Evolutionary conservation across 805 yeast species (phyloP).

Genomic region (Cyberlindnera mrakii): DNA sequence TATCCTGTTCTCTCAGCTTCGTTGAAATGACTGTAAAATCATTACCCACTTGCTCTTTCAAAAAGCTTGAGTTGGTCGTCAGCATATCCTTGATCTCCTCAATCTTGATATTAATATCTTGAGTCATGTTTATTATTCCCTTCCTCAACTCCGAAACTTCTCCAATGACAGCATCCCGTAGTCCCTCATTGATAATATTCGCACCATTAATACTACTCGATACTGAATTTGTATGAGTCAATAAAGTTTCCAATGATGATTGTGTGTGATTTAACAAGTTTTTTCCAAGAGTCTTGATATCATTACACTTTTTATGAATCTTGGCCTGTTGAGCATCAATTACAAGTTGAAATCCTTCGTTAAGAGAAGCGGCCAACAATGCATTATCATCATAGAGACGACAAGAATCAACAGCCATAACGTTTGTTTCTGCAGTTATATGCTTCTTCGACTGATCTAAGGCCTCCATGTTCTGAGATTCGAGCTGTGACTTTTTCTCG

Average conservation of each 20-base stretch:
- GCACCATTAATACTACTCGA: conserved; percentile 10
- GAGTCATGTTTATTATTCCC: conserved; percentile 1
- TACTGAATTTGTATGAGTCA: background rate
- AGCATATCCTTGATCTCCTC: background rate
- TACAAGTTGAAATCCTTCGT: conserved; percentile 10
- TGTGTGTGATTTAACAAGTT: conserved; percentile 5
- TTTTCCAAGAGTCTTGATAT: conserved; percentile 1
- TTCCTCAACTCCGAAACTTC: background rate
- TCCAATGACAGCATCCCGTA: conserved; percentile 12
- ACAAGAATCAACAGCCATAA: conserved; percentile 1
- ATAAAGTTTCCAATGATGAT: conserved; percentile 4
- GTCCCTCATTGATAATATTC: conserved; percentile 9
- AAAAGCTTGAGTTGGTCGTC: background rate
- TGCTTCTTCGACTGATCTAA: conserved; percentile 6
- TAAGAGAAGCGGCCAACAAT: conserved; percentile 4
- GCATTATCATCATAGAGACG: conserved; percentile 6
- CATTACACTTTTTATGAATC: conserved; percentile 8
- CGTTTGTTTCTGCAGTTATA: conserved; percentile 2
- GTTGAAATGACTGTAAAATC: background rate
- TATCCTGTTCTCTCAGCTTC: background rate
- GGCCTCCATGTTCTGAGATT: conserved; percentile 10
- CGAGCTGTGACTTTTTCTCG: conserved; percentile 9
- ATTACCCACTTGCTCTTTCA: background rate
- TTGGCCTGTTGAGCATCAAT: conserved; percentile 9
- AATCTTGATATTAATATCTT: background rate